These are phyloP conservation scores for Euphorbia tirucalli DNA, from an alignment of 345 rosid species.

Conservation along the genomic window DNA sequence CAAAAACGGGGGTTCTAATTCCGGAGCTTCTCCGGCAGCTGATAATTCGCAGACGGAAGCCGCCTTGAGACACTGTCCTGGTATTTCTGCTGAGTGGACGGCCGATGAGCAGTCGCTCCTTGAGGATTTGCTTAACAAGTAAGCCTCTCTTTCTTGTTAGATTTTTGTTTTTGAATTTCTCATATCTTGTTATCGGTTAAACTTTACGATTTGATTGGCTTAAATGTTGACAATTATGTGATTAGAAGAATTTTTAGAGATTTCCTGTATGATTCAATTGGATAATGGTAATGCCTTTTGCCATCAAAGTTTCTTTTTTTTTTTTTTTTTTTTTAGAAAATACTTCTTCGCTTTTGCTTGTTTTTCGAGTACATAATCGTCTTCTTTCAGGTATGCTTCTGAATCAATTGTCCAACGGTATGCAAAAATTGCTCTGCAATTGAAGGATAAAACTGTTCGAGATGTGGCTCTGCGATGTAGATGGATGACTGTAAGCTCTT, in stretches of 20 bases:
- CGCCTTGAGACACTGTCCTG: slow-evolving; percentile 62
- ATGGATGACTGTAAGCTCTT: slow-evolving; percentile 73
- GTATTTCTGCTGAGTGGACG: slow-evolving; percentile 64
- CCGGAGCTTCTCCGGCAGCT: slow-evolving; percentile 3
- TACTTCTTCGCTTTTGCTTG: not conserved
- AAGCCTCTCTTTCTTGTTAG: not conserved
- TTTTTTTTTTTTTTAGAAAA: not conserved
- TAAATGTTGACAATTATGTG: not conserved
- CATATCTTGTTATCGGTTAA: too few relatives aligned
- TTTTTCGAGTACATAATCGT: too few relatives aligned
- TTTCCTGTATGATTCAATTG: not conserved
- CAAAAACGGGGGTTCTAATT: slow-evolving; percentile 36
- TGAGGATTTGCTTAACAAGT: slow-evolving; percentile 72
- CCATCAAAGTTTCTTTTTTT: not conserved
- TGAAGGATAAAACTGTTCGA: slow-evolving; percentile 73
- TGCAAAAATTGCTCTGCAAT: slow-evolving; percentile 76
- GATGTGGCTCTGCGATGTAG: slow-evolving; percentile 80
- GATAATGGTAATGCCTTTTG: not conserved
- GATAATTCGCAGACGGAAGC: slow-evolving; percentile 45
- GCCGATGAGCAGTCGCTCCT: slow-evolving; percentile 63
- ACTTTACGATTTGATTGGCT: not conserved
- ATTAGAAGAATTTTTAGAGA: not conserved
- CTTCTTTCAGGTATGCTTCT: slow-evolving; percentile 51
- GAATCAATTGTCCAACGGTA: slow-evolving; percentile 59
- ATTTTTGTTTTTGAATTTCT: not conserved